Evolutionary conservation across 164 flowering plant species (phyloP).

Genomic region (Magnolia changhungtana): DNA sequence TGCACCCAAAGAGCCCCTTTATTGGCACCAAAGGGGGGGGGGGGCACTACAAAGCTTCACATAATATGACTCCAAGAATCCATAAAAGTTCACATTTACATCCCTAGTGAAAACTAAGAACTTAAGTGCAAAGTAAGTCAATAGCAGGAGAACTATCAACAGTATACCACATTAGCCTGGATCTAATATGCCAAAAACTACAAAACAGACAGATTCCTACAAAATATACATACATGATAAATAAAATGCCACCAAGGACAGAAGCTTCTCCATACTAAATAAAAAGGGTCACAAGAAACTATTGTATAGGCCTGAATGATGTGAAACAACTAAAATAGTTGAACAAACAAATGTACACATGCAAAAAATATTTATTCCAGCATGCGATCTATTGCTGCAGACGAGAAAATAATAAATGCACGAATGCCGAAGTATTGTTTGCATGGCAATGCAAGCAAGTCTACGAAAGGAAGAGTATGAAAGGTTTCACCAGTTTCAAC

Average conservation of each 20-base stretch:
- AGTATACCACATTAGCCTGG: background rate
- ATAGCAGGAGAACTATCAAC: background rate
- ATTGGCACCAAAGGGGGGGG: too few relatives aligned
- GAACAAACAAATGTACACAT: background rate
- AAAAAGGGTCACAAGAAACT: background rate
- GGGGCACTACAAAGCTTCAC: too few relatives aligned
- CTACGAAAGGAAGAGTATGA: background rate
- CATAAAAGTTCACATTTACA: too few relatives aligned
- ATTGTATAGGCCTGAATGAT: background rate
- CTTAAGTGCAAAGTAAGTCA: too few relatives aligned
- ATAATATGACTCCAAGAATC: too few relatives aligned
- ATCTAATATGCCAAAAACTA: background rate
- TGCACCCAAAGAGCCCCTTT: too few relatives aligned
- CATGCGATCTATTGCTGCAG: background rate
- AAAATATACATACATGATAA: background rate
- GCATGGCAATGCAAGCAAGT: background rate
- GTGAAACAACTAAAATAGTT: background rate
- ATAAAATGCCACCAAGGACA: background rate
- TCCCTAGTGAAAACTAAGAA: too few relatives aligned
- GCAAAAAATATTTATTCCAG: background rate
- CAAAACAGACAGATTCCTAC: background rate
- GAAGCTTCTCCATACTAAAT: background rate
- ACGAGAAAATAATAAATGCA: too few relatives aligned
- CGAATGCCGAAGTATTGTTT: too few relatives aligned
- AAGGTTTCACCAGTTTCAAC: constrained; percentile 15